Conservation (phyloP, 306 rosid genomes). For the Citrullus mucosospermus region DNA sequence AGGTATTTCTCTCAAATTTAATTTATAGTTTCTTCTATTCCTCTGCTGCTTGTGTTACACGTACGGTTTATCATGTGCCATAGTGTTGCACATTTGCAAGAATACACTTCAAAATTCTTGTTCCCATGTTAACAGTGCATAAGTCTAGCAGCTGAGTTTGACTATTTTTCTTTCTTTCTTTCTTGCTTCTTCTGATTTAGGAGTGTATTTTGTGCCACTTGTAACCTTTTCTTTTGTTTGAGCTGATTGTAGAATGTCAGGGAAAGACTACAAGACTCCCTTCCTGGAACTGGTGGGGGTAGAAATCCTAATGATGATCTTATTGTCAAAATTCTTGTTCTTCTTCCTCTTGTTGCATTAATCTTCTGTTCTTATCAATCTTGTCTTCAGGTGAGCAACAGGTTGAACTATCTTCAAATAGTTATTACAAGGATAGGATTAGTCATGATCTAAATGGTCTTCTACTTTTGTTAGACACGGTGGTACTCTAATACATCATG, state of each 20-base stretch:
- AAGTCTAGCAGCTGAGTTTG: neutral
- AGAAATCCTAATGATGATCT: conserved; percentile 64
- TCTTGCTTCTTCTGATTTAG: neutral
- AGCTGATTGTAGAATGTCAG: conserved; percentile 58
- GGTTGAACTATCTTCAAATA: conserved; percentile 6
- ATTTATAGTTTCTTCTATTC: neutral
- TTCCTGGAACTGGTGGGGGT: conserved; percentile 88
- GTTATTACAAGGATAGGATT: neutral
- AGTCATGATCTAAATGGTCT: conserved; percentile 6
- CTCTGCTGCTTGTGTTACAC: neutral
- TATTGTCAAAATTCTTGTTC: conserved; percentile 63
- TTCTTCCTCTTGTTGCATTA: conserved; percentile 60
- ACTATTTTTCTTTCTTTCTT: neutral
- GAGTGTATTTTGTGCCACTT: neutral
- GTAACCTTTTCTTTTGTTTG: neutral
- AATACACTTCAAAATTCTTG: neutral
- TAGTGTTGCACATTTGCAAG: neutral
- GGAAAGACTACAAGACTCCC: conserved; percentile 63
- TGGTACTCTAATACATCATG: conserved; percentile 34
- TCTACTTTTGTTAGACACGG: conserved; percentile 33
- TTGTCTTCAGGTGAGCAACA: conserved; percentile 46
- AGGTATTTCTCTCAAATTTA: conserved; percentile 36
- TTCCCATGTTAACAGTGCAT: neutral
- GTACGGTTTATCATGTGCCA: neutral
- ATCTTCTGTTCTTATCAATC: conserved; percentile 47